Percentiles rank a stretch among this genome's conserved stretches.
Evolutionary conservation across 2,329 filamentous ascomycete species (phyloP).

Genomic region (Curvularia verruculosa): DNA sequence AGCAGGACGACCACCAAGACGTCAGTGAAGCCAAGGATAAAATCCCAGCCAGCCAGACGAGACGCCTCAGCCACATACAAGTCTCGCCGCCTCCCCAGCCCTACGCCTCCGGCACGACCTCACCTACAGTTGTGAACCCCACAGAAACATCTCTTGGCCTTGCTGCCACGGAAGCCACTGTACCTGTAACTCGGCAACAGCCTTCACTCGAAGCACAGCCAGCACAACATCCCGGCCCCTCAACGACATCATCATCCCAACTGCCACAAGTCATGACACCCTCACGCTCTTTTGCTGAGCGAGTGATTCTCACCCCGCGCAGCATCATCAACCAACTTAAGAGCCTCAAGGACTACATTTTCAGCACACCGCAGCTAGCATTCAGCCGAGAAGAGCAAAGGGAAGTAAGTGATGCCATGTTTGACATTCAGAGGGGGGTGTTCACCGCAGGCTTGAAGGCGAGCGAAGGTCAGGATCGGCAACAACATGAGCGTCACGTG

Average conservation of each 20-base stretch:
- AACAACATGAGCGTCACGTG: not conserved
- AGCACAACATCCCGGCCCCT: not conserved
- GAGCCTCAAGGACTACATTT: slow-evolving; percentile 61
- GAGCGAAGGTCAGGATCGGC: slow-evolving; percentile 1
- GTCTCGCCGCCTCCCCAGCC: slow-evolving; percentile 25
- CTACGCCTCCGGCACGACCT: slow-evolving; percentile 1
- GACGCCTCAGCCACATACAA: slow-evolving; percentile 36
- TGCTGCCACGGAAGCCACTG: not conserved
- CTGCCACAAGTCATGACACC: slow-evolving; percentile 22
- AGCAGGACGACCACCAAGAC: slow-evolving; percentile 31
- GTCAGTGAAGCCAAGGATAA: slow-evolving; percentile 37
- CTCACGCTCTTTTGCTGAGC: slow-evolving; percentile 39
- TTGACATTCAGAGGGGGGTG: slow-evolving; percentile 76
- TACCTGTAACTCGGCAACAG: not conserved
- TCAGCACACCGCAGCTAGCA: slow-evolving; percentile 57
- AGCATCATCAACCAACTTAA: slow-evolving; percentile 57
- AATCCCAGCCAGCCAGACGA: slow-evolving; percentile 18
- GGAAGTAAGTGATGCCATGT: slow-evolving; percentile 77
- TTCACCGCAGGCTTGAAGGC: slow-evolving; percentile 70
- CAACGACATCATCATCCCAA: not conserved
- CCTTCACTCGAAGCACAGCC: not conserved
- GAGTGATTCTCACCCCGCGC: slow-evolving; percentile 50
- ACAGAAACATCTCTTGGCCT: not conserved
- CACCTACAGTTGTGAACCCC: not conserved
- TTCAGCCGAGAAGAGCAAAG: slow-evolving; percentile 70